A percentile compares a stretch with the other conserved stretches of the same genome.
Conservation (phyloP, 23 red algal genomes). For the Gracilaria vermiculophylla region DNA sequence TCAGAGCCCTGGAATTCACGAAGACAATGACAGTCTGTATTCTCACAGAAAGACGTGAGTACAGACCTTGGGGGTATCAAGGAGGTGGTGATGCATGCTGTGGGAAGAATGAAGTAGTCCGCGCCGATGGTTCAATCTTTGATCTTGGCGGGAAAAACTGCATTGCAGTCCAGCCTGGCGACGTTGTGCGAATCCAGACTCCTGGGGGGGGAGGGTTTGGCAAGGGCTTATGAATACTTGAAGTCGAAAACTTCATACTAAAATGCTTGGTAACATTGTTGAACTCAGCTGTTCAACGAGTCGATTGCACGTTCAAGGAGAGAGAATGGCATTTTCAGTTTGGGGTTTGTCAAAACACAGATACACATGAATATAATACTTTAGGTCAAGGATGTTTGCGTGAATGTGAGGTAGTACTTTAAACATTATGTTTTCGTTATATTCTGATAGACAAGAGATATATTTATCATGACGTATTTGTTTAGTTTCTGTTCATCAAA, state of each 20-base stretch:
- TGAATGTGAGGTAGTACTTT: no score
- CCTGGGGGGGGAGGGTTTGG: constrained; percentile 95
- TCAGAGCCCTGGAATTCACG: constrained; percentile 84
- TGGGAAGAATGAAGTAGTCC: constrained; percentile 68
- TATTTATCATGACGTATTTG: no score
- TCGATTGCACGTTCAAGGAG: no score
- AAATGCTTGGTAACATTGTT: no score
- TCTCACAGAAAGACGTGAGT: constrained; percentile 81
- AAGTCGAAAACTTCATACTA: no score
- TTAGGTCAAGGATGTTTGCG: no score
- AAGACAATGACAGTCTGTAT: constrained; percentile 77
- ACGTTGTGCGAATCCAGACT: constrained; percentile 82
- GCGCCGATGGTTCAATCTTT: not conserved
- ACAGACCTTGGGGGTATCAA: constrained; percentile 71
- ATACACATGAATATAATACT: no score
- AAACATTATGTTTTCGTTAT: no score
- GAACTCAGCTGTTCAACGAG: no score
- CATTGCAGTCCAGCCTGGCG: constrained; percentile 59
- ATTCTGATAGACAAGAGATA: no score
- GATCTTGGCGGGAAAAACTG: constrained; percentile 77
- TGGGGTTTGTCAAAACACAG: no score
- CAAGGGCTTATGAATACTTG: not conserved
- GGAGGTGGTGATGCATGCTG: constrained; percentile 72
- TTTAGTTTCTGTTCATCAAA: not conserved
- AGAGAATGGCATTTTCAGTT: no score